Percentiles rank a stretch among this genome's conserved stretches.
These are phyloP conservation scores for Blumeria graminis DNA, from an alignment of 2,329 filamentous ascomycete species.

Conservation along the genomic window DNA sequence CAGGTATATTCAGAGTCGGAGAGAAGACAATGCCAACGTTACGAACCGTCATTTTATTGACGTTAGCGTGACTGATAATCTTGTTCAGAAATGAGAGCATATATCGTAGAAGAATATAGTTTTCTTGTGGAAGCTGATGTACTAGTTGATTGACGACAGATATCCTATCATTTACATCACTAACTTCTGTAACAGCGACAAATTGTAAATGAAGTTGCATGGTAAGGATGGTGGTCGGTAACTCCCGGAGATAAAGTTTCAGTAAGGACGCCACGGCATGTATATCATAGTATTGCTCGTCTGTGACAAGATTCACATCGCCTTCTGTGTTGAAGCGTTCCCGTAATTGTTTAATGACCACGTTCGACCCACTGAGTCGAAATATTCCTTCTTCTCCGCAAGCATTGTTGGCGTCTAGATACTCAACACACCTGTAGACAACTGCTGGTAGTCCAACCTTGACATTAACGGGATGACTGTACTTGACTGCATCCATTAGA, in stretches of 20 bases:
- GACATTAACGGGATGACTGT: constrained; percentile 47
- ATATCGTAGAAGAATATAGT: constrained; percentile 60
- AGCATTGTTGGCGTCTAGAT: constrained; percentile 62
- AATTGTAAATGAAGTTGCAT: constrained; percentile 80
- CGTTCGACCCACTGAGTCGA: constrained; percentile 85
- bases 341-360: constrained; percentile 71
- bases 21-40: constrained; percentile 98
- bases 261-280: constrained; percentile 85
- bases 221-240: constrained; percentile 78
- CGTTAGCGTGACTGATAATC: constrained; percentile 70
- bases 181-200: constrained; percentile 56
- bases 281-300: constrained; percentile 77
- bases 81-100: constrained; percentile 73
- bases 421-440: constrained; percentile 87
- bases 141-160: constrained; percentile 53
- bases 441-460: constrained; percentile 67
- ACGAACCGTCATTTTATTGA: constrained; percentile 95
- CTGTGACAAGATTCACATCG: constrained; percentile 65
- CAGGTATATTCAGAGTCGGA: constrained; percentile 86
- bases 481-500: constrained; percentile 65
- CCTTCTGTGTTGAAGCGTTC: constrained; percentile 87
- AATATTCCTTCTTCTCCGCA: constrained; percentile 84
- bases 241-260: constrained; percentile 79
- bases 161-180: constrained; percentile 53
- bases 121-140: constrained; percentile 54